Conservation (phyloP, 2,329 filamentous ascomycete species). For the Fusarium sp. region DNA sequence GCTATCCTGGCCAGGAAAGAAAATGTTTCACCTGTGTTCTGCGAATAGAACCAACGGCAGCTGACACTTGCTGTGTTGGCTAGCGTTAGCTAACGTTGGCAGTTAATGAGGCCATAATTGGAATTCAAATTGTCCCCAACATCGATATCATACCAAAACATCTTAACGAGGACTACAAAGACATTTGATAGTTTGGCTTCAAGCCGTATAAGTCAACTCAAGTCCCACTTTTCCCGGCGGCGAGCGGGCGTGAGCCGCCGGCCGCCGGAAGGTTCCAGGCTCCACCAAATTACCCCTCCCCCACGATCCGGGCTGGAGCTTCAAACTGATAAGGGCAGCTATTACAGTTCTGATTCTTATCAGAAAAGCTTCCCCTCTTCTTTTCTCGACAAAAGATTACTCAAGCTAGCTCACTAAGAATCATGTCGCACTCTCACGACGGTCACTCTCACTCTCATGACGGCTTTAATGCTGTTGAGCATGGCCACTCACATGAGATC, state of each 20-base stretch:
- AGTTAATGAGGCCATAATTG: too few relatives aligned
- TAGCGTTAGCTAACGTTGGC: too few relatives aligned
- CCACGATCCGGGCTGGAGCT: conserved; percentile 24
- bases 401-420: background rate
- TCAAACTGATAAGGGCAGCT: conserved; percentile 35
- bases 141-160: too few relatives aligned
- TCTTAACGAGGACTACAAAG: background rate
- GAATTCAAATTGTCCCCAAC: too few relatives aligned
- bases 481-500: conserved; percentile 96
- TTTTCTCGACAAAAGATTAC: background rate
- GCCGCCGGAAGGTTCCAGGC: conserved; percentile 5
- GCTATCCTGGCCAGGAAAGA: background rate
- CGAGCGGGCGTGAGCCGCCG: conserved; percentile 8
- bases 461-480: conserved; percentile 72
- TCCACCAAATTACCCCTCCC: conserved; percentile 27
- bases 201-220: background rate
- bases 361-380: conserved; percentile 24
- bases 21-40: too few relatives aligned
- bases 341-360: conserved; percentile 11
- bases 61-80: too few relatives aligned
- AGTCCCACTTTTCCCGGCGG: conserved; percentile 25
- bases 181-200: background rate
- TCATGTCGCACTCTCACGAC: conserved; percentile 67
- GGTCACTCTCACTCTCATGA: conserved; percentile 70
- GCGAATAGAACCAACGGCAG: too few relatives aligned